These are phyloP conservation scores for Cerioporus squamosus DNA, from an alignment of 1,284 basidiomycete genomes.

Conservation along the genomic window DNA sequence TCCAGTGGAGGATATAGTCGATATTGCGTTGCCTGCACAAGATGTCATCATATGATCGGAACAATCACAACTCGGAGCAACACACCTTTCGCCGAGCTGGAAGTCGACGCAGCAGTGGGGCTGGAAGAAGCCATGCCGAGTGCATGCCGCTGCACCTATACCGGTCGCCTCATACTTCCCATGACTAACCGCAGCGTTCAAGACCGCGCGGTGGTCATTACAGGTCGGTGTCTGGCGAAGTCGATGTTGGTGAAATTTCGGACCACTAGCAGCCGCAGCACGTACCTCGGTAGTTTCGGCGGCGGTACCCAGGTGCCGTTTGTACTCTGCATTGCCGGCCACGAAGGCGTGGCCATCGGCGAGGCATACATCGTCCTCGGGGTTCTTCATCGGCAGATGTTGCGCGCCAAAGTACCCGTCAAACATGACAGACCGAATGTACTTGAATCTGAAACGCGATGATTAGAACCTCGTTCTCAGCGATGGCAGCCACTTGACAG, in stretches of 20 bases:
- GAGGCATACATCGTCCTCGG: not conserved
- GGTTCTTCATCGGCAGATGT: not conserved
- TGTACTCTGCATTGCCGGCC: not conserved
- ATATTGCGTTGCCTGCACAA: constrained; percentile 26
- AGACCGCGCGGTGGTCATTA: constrained; percentile 10
- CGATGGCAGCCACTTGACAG: not conserved
- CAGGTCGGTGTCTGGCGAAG: not conserved
- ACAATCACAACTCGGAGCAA: not conserved
- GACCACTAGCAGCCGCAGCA: not conserved
- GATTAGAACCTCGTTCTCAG: not conserved
- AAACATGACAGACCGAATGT: not conserved
- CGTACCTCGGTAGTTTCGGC: not conserved
- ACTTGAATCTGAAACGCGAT: not conserved
- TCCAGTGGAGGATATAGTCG: constrained; percentile 19
- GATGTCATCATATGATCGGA: too few species aligned
- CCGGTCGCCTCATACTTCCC: constrained; percentile 15
- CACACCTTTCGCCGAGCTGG: constrained; percentile 24
- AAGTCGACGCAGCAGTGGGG: constrained; percentile 25
- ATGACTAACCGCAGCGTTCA: not conserved
- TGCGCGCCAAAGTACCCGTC: constrained; percentile 9
- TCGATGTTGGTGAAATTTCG: not conserved
- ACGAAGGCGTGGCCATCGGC: not conserved
- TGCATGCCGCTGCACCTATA: constrained; percentile 24
- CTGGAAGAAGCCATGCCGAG: constrained; percentile 23
- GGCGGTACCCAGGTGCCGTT: not conserved